A percentile compares a stretch with the other conserved stretches of the same genome.
Evolutionary conservation across 345 rosid species (phyloP).

Genomic region (Cardamine chenopodiifolia): DNA sequence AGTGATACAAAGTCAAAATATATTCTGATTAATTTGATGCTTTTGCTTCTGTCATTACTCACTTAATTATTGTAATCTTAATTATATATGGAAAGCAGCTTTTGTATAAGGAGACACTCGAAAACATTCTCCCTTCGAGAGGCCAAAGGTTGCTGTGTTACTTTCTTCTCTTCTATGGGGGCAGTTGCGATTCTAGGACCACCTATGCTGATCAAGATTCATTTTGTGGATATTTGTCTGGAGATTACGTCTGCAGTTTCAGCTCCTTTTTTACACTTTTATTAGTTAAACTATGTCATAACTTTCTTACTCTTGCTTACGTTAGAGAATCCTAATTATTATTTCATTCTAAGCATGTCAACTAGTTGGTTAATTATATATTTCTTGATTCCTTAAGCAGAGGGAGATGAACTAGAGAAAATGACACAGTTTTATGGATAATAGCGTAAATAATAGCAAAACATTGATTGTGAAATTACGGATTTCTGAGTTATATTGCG

Average conservation of each 20-base stretch:
- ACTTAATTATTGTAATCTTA: conserved; percentile 40
- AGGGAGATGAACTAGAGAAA: conserved; percentile 18
- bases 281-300: conserved; percentile 38
- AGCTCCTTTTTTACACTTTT: conserved; percentile 34
- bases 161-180: conserved; percentile 42
- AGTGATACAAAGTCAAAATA: conserved; percentile 42
- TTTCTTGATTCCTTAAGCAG: conserved; percentile 32
- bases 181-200: conserved; percentile 41
- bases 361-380: conserved; percentile 32
- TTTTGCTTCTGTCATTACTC: conserved; percentile 45
- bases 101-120: conserved; percentile 35
- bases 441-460: conserved; percentile 3
- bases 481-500: not conserved
- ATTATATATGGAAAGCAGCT: conserved; percentile 34
- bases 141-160: conserved; percentile 44
- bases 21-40: conserved; percentile 36
- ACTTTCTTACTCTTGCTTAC: conserved; percentile 42
- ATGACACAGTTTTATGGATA: conserved; percentile 14
- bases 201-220: conserved; percentile 40
- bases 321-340: conserved; percentile 40
- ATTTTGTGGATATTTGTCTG: conserved; percentile 37
- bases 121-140: conserved; percentile 42
- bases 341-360: conserved; percentile 36
- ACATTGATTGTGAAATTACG: not conserved
- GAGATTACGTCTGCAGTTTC: conserved; percentile 44